Base-by-base conservation (phyloP, 352 stramenopile species). In the Phytophthora hybrid region DNA sequence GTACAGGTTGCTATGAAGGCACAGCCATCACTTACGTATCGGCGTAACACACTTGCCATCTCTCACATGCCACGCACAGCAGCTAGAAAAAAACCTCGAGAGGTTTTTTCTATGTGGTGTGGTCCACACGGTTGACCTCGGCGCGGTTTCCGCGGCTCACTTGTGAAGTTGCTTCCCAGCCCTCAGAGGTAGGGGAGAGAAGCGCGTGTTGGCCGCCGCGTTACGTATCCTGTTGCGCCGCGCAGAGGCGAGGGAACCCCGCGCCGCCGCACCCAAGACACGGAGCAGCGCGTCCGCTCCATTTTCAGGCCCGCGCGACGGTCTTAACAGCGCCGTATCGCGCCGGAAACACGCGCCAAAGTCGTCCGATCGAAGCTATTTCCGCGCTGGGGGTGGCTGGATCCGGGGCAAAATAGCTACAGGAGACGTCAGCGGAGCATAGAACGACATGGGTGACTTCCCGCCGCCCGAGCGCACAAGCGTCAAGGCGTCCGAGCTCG, bases 401-500 rank as follows among this genome's bases (percentile, higher is more conserved):
- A 79, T 68, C 63, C 34, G 29, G 10, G 49, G 53, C 63, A 69
- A 72, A 69, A 73, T 71, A 67, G 63, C 49, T 67, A 32, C 55
- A 62, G 19, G n/a, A 63, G 7, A 56, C 44, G 53, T 23, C 46
- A n/a, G 21, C 19, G 18, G 16, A 29, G 14, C 14, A 11, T 63
- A 69, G 21, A 69, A 8, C 23, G 32, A 53, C 13, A 94, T 94
- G 88, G 83, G 84, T 47, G 88, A 94, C 67, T 93, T 93, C 59
- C 88, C 87, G 18, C 84, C 85, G 52, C 86, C 78, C 26, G 66
- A 80, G 61, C 81, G 79, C 54, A 87, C 79, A 52, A 85, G 71
- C 71, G 83, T 95, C 29, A 91, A 88, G 71, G 87, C 88, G 13
- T 91, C 85, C 7, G 89, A 93, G 78, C 81, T 96, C 32, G 78